Conservation (phyloP, 371 early-diverging fungal species). For the Mortierella sp. region DNA sequence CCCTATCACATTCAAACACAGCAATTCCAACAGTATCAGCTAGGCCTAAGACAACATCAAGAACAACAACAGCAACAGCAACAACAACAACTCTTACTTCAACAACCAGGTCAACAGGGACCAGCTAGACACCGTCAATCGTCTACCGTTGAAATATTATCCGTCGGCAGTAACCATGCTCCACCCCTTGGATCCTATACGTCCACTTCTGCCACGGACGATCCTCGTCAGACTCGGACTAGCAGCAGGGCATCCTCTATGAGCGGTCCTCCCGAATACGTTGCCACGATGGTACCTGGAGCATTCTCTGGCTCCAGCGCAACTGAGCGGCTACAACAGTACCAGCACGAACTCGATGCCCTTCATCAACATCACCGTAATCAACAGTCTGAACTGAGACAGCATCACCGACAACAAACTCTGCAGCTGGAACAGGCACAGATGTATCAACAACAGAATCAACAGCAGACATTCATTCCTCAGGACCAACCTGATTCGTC, state of each 20-base stretch:
- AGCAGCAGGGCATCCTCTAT: conserved; percentile 7
- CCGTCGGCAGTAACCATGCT: not conserved
- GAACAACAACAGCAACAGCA: conserved; percentile 11
- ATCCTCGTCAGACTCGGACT: not conserved
- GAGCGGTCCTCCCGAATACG: conserved; percentile 5
- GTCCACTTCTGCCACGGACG: conserved; percentile 1
- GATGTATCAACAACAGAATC: conserved; percentile 33
- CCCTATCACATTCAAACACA: conserved; percentile 3
- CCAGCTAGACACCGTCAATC: not conserved
- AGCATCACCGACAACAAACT: conserved; percentile 57
- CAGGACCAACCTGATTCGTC: conserved; percentile 7
- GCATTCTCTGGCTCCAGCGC: not conserved
- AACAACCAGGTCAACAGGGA: conserved; percentile 5
- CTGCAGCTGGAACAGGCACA: conserved; percentile 52
- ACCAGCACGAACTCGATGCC: conserved; percentile 31
- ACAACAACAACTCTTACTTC: no score
- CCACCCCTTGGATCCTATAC: conserved; percentile 3
- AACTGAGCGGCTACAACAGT: conserved; percentile 15
- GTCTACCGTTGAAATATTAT: not conserved
- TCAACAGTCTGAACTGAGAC: conserved; percentile 62
- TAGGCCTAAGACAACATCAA: conserved; percentile 18
- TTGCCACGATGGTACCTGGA: conserved; percentile 1
- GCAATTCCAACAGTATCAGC: conserved; percentile 31
- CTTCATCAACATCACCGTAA: conserved; percentile 57
- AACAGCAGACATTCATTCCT: conserved; percentile 54